Percentiles rank a stretch among this genome's conserved stretches.
Evolutionary conservation across 2,329 filamentous ascomycete genomes (phyloP).

Genomic region (Colletotrichum navitas): DNA sequence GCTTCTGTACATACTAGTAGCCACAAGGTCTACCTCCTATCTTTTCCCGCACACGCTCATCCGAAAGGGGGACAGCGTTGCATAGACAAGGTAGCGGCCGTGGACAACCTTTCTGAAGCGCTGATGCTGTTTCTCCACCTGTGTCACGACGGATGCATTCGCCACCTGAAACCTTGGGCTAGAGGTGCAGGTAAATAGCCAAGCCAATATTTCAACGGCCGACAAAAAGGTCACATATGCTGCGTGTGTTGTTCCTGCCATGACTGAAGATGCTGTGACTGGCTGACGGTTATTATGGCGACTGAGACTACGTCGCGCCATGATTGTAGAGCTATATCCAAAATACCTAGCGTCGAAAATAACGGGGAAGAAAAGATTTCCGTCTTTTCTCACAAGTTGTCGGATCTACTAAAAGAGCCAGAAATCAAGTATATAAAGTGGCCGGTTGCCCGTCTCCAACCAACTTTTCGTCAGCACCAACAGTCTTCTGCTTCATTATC

Average conservation of each 20-base stretch:
- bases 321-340: not conserved
- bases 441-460: not conserved
- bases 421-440: conserved; percentile 7
- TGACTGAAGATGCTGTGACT: not conserved
- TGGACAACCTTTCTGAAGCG: not conserved
- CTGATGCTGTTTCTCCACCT: conserved; percentile 3
- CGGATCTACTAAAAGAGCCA: rapidly evolving
- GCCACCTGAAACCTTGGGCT: not conserved
- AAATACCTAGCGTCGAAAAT: not conserved
- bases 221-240: not conserved
- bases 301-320: not conserved
- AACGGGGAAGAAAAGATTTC: not conserved
- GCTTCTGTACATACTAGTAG: no score
- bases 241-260: not conserved
- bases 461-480: not conserved
- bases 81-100: conserved; percentile 18
- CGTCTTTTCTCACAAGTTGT: not conserved
- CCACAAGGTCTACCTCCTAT: no score
- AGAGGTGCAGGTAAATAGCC: conserved; percentile 4
- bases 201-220: conserved; percentile 23
- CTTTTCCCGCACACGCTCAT: not conserved
- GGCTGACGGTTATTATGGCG: not conserved
- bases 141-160: conserved; percentile 12
- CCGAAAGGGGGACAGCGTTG: conserved; percentile 18
- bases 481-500: not conserved